These are phyloP conservation scores for Termitomyces bulborhizus DNA, from an alignment of 768 basidiomycete species.

Conservation along the genomic window DNA sequence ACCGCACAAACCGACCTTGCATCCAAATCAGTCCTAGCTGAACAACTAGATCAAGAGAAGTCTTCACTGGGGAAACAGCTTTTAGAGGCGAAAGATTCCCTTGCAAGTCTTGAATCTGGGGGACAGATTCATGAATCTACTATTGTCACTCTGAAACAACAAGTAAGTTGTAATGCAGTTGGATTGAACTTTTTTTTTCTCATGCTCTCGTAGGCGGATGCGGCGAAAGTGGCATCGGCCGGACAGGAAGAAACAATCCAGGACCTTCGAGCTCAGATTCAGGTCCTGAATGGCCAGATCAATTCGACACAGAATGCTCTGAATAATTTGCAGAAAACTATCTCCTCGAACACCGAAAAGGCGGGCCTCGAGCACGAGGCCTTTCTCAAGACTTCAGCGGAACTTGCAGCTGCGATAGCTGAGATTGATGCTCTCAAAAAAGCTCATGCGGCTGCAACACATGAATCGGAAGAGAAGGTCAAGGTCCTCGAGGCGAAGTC, in stretches of 20 bases:
- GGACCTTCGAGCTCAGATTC: constrained; percentile 43
- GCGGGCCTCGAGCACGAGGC: constrained; percentile 60
- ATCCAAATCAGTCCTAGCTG: constrained; percentile 35
- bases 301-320: constrained; percentile 45
- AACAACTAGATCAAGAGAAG: constrained; percentile 46
- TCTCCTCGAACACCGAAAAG: constrained; percentile 34
- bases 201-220: constrained; percentile 39
- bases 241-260: constrained; percentile 42
- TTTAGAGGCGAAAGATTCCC: constrained; percentile 29
- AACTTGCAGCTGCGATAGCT: constrained; percentile 47
- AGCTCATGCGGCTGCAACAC: constrained; percentile 42
- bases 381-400: constrained; percentile 55
- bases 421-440: constrained; percentile 47
- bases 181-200: not conserved
- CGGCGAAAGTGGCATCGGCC: constrained; percentile 32
- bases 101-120: constrained; percentile 30
- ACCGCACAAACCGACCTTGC: constrained; percentile 39
- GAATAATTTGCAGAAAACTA: constrained; percentile 38
- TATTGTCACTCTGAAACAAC: constrained; percentile 37
- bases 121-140: constrained; percentile 25
- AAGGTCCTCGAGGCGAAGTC: constrained; percentile 41
- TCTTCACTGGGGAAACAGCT: constrained; percentile 43
- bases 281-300: constrained; percentile 45
- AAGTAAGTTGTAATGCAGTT: constrained; percentile 35
- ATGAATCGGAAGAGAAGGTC: constrained; percentile 40